Evolutionary conservation across 177 flowering plant species (phyloP).

Genomic region (Telopea speciosissima): DNA sequence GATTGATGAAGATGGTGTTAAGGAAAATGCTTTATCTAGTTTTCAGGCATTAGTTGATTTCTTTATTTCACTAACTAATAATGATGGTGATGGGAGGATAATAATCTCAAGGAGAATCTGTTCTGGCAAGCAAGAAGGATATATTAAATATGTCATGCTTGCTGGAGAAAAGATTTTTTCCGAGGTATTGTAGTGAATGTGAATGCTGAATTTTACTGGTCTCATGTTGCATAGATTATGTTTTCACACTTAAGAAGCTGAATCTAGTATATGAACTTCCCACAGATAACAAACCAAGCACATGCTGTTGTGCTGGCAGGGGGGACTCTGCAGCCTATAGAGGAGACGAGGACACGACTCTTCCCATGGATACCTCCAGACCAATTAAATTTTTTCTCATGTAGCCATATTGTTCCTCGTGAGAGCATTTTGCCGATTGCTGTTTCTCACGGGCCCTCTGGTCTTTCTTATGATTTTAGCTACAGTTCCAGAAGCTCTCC

Average conservation of each 20-base stretch:
- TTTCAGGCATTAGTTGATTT: slow-evolving; percentile 68
- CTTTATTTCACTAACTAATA: slow-evolving; percentile 62
- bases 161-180: slow-evolving; percentile 87
- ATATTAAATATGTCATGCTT: slow-evolving; percentile 89
- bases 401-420: slow-evolving; percentile 80
- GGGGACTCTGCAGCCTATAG: slow-evolving; percentile 96
- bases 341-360: slow-evolving; percentile 82
- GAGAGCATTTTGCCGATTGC: slow-evolving; percentile 84
- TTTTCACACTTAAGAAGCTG: neutral
- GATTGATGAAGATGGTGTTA: slow-evolving; percentile 21
- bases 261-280: slow-evolving; percentile 5
- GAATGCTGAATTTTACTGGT: slow-evolving; percentile 1
- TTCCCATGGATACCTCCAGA: slow-evolving; percentile 65
- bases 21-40: slow-evolving; percentile 47
- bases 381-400: slow-evolving; percentile 75
- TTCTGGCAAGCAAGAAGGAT: slow-evolving; percentile 44
- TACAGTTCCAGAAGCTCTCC: slow-evolving; percentile 62
- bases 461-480: slow-evolving; percentile 84
- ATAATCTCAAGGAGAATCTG: slow-evolving; percentile 50
- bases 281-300: slow-evolving; percentile 71
- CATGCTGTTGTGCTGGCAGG: slow-evolving; percentile 93
- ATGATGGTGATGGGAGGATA: slow-evolving; percentile 83
- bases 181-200: slow-evolving; percentile 51
- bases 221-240: neutral
- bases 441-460: slow-evolving; percentile 84